Conservation (phyloP, 352 stramenopile species). For the Phytophthora hibernalis region DNA sequence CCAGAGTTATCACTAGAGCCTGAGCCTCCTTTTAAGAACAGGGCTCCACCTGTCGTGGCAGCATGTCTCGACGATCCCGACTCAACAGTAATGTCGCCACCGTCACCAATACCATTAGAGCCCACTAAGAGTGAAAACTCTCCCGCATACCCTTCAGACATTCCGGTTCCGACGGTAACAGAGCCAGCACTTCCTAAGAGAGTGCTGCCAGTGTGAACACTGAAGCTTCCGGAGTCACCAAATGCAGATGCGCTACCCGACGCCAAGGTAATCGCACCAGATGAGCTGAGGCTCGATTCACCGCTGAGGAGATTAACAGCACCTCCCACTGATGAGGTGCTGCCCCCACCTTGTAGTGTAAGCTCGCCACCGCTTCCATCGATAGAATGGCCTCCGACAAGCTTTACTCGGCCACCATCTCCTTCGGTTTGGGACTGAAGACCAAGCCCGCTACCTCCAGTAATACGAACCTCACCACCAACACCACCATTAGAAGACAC, state of each 20-base stretch:
- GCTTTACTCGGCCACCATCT: conserved; percentile 38
- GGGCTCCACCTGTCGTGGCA: conserved; percentile 56
- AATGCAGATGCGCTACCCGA: conserved; percentile 47
- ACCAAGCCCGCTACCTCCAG: conserved; percentile 44
- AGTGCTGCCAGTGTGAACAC: conserved; percentile 48
- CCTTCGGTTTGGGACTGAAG: conserved; percentile 47
- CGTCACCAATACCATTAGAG: conserved; percentile 52
- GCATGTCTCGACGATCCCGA: conserved; percentile 57
- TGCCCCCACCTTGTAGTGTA: conserved; percentile 43
- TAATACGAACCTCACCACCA: conserved; percentile 51
- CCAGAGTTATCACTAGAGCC: conserved; percentile 75
- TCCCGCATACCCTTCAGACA: conserved; percentile 47
- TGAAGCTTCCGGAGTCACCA: conserved; percentile 51
- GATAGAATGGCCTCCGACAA: conserved; percentile 48
- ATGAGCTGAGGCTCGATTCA: conserved; percentile 50
- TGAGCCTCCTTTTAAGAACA: conserved; percentile 55
- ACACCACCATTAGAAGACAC: conserved; percentile 55
- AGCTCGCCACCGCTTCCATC: conserved; percentile 48
- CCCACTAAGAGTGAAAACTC: conserved; percentile 50
- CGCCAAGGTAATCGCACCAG: conserved; percentile 47
- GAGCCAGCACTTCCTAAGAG: conserved; percentile 45
- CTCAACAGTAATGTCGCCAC: conserved; percentile 56
- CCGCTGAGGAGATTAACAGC: conserved; percentile 50
- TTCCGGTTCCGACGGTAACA: conserved; percentile 56
- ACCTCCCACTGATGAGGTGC: conserved; percentile 55